phyloP scores from a whole-genome alignment of 371 early-diverging fungal species.

The Lichtheimia ramosa region DNA sequence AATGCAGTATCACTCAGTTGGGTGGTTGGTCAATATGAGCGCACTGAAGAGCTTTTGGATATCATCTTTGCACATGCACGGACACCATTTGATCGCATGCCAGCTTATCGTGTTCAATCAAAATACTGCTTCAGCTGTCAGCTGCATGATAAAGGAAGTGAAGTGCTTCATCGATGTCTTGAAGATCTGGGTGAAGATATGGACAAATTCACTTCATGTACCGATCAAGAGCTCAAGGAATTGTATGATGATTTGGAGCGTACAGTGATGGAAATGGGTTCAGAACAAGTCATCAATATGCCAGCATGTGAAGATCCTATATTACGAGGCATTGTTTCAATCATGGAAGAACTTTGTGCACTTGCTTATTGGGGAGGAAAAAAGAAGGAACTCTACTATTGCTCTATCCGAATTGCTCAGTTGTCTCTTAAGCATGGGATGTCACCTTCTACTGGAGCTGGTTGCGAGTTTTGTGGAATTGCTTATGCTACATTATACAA shows the following conservation, averaged over 20 bases:
- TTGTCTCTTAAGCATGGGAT: slow-evolving; percentile 28
- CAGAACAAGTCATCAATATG: slow-evolving; percentile 15
- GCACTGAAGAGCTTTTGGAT: slow-evolving; percentile 25
- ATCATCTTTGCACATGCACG: slow-evolving; percentile 28
- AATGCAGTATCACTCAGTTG: slow-evolving; percentile 37
- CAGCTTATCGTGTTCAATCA: slow-evolving; percentile 36
- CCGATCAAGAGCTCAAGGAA: slow-evolving; percentile 18
- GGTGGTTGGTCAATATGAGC: slow-evolving; percentile 37
- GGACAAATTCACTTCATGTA: slow-evolving; percentile 14
- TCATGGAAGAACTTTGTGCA: slow-evolving; percentile 42
- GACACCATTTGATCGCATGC: slow-evolving; percentile 35
- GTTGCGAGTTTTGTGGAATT: slow-evolving; percentile 27
- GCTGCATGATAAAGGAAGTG: slow-evolving; percentile 29
- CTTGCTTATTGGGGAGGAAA: slow-evolving; percentile 43
- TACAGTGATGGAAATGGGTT: slow-evolving; percentile 18
- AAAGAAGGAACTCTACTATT: slow-evolving; percentile 35
- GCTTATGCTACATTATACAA: slow-evolving; percentile 25
- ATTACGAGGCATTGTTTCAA: slow-evolving; percentile 23
- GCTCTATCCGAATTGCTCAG: slow-evolving; percentile 29
- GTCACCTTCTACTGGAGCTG: slow-evolving; percentile 24
- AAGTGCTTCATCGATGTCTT: slow-evolving; percentile 27
- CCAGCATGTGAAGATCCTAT: slow-evolving; percentile 24
- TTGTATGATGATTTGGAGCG: slow-evolving; percentile 15
- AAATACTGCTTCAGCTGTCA: slow-evolving; percentile 36
- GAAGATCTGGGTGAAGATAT: slow-evolving; percentile 23